Conservation (phyloP, 495 filamentous ascomycete genomes). For the Penicillium dipodomyicola region DNA sequence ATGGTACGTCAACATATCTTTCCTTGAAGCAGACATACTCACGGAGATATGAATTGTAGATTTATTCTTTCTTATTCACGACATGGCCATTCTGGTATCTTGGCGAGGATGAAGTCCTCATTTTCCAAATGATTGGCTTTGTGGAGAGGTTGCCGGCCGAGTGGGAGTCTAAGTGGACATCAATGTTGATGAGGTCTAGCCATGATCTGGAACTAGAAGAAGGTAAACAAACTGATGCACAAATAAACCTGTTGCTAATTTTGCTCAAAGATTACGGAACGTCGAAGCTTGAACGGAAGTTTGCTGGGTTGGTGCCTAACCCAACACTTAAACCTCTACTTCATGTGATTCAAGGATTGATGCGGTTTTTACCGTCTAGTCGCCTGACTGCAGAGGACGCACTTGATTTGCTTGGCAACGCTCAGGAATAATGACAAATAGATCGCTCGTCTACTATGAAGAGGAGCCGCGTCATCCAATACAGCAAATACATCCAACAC, state of each 20-base stretch:
- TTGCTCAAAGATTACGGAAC: conserved; percentile 2
- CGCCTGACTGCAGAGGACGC: conserved; percentile 16
- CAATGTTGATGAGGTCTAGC: conserved; percentile 14
- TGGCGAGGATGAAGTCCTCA: conserved; percentile 20
- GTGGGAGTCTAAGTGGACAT: conserved; percentile 24
- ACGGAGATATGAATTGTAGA: conserved; percentile 19
- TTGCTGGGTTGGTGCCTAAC: background rate
- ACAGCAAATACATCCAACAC: no score
- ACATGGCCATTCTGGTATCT: conserved; percentile 27
- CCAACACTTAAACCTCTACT: conserved; percentile 12
- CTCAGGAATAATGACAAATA: conserved; percentile 11
- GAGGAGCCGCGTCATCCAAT: no score
- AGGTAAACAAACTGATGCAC: conserved; percentile 12
- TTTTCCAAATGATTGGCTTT: conserved; percentile 23
- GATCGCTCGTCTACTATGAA: no score
- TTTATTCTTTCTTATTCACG: conserved; percentile 26
- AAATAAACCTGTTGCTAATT: conserved; percentile 7
- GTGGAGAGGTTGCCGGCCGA: conserved; percentile 17
- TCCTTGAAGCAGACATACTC: conserved; percentile 12
- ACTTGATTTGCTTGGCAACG: conserved; percentile 14
- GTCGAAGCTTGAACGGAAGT: conserved; percentile 6
- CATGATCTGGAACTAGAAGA: conserved; percentile 18
- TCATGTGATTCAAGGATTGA: conserved; percentile 4
- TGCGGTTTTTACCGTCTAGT: conserved; percentile 8
- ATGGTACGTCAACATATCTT: conserved; percentile 27